These are phyloP conservation scores for Spathaspora arborariae DNA, from an alignment of 805 yeast genomes.

Conservation along the genomic window DNA sequence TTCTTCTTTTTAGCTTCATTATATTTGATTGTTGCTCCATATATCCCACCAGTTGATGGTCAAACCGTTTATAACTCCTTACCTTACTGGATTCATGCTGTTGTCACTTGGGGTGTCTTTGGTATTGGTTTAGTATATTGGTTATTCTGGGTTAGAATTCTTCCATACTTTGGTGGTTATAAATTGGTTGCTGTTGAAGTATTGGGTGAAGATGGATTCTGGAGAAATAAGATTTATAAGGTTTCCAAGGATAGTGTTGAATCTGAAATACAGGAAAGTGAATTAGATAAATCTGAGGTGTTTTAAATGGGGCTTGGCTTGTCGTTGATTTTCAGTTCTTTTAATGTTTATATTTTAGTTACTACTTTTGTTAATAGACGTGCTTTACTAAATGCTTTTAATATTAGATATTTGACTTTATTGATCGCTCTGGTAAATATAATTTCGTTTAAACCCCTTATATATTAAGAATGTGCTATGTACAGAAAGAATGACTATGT, in stretches of 20 bases:
- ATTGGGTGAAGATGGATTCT: constrained; percentile 65
- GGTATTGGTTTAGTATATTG: constrained; percentile 65
- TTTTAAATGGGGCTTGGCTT: neutral
- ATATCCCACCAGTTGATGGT: constrained; percentile 66
- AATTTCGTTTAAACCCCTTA: neutral
- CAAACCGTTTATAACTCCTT: constrained; percentile 64
- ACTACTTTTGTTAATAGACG: neutral
- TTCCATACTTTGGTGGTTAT: constrained; percentile 57
- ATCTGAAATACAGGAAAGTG: constrained; percentile 5
- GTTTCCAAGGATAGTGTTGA: constrained; percentile 24
- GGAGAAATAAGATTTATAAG: constrained; percentile 57
- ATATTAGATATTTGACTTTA: neutral
- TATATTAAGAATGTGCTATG: neutral
- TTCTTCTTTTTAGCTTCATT: constrained; percentile 65
- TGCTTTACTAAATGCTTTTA: no score
- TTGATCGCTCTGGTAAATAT: neutral
- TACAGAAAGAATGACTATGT: constrained; percentile 2
- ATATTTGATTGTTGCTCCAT: constrained; percentile 73
- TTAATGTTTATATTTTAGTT: neutral
- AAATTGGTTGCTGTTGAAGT: constrained; percentile 49
- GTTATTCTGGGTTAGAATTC: constrained; percentile 54
- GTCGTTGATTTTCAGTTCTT: constrained; percentile 2
- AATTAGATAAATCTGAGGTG: constrained; percentile 2
- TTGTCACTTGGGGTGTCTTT: constrained; percentile 76
- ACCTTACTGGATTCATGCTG: constrained; percentile 79